Percentiles rank a stretch among this genome's conserved stretches.
These are phyloP conservation scores for Acmispon strigosus DNA, from an alignment of 306 rosid species.

Conservation along the genomic window DNA sequence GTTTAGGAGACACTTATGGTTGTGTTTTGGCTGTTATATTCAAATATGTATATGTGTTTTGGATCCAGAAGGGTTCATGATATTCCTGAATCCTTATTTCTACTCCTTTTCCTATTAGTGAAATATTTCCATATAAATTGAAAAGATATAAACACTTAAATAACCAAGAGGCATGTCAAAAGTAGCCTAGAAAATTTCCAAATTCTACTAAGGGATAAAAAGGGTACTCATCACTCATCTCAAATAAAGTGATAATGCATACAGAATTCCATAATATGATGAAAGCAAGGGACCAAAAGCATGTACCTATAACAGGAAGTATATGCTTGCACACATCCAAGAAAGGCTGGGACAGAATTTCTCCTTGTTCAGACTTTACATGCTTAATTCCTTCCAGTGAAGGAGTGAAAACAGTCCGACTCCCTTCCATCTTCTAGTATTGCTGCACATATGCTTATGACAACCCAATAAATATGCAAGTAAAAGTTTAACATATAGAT, in stretches of 20 bases:
- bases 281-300: slow-evolving; percentile 4
- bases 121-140: not conserved
- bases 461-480: not conserved
- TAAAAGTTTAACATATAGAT: not conserved
- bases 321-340: slow-evolving; percentile 89
- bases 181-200: not conserved
- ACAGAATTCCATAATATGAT: not conserved
- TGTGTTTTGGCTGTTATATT: not conserved
- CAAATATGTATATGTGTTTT: not conserved
- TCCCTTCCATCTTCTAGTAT: slow-evolving; percentile 57
- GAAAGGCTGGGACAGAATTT: slow-evolving; percentile 70
- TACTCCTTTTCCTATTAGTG: not conserved
- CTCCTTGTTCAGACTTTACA: slow-evolving; percentile 71
- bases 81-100: not conserved
- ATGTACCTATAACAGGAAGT: slow-evolving; percentile 81
- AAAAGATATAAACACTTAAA: not conserved
- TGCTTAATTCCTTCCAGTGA: slow-evolving; percentile 71
- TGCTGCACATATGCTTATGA: slow-evolving; percentile 31
- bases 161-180: slow-evolving; percentile 8
- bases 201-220: not conserved
- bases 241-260: slow-evolving; percentile 1
- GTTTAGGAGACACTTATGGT: too few species aligned
- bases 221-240: not conserved
- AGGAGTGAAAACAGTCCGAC: slow-evolving; percentile 65
- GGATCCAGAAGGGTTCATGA: not conserved